Evolutionary conservation across 2,329 filamentous ascomycete genomes (phyloP), one percentile per base, ranked within the genome.

Genomic region (Talaromyces atroroseus): DNA sequence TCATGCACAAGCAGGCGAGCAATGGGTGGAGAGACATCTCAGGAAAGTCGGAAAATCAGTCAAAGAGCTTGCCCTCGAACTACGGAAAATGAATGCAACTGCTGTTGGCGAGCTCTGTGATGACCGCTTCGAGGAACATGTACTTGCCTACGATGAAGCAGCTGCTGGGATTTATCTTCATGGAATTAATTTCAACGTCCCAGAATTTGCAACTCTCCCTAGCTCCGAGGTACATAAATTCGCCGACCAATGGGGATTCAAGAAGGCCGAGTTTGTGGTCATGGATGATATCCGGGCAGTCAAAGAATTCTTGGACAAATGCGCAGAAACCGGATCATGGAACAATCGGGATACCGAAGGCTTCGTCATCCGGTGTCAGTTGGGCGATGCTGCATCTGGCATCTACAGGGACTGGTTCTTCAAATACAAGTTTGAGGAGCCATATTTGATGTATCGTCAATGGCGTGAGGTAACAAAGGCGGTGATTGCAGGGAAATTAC

Each of bases 381-480:
- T 78, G 78, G 78, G 68, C 53, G 66, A 74, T 49, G 76, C 77
- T 0, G 75, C 73, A 1, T 68, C 71, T 14, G 71, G 71, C 1
- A 81, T 82, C 0, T 94, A 86, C 70, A 76, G 82, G n/a, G 92
- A 99, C 71, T 99, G 94, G 94, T 99, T 99, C 74, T 99, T 99
- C 85, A 99, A 99, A 74, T 99, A 92, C 82, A 99, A 99, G 76
- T 99, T 99, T 59, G 94, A 99, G 68, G 94, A 99, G 75, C 94
- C 94, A 0, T 99, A 99, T 69, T 78, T 99, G 59, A 95, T 99
- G 90, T 99, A 97, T 74, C 86, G 94, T 23, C 94, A 99, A 76
- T 99, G 94, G 94, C 86, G 94, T 60, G 94, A 99, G 75, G 95
- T 89, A 69, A 99, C 94, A 44, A 97, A 96, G 71, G 82, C 89